Base-by-base conservation (phyloP, 345 rosid genomes). In the Populus ilicifolia region DNA sequence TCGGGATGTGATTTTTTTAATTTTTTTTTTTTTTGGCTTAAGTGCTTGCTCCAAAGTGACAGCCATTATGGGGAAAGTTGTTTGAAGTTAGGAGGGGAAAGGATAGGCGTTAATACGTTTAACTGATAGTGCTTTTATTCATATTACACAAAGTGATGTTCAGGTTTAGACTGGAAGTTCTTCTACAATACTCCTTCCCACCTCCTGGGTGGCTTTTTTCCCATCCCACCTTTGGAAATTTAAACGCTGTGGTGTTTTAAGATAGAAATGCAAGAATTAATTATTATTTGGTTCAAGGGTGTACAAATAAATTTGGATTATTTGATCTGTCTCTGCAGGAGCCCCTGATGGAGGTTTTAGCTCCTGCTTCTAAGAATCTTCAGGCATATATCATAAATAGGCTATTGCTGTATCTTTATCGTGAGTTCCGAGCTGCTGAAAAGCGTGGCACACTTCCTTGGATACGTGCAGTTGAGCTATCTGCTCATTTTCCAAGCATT, bases 311-410 rank as follows among this genome's bases (percentile, higher is more conserved):
- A 33, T 75, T 65, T 59, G 21, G 18, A 54, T 71, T 67, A 25
- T 16, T 50, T 66, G 25, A 48, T 62, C 27, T 30, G 73, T 71
- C 79, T 75, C 82, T 81, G 79, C 86, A 96, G 98, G 99, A 92
- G 84, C 99, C 98, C 69, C 92, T 92, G 62, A 87, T 89, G 94
- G 98, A 93, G 87, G 98, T 93, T 48, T 90, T 92, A 81, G 83
- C 99, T 75, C 98, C 97, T 75, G 90, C 85, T 78, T 88, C 93
- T 43, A 96, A 96, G 87, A 90, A 85, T 84, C 89, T 91, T 80
- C 97, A 89, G 85, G 78, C 88, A 56, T 93, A 90, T 83, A 81
- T 86, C 79, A 79, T 89, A 87, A 91, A 93, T 77, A 87, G 91
- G 86, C 82, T 92, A 86, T 81, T 91, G 85, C 90, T 92, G 70